A percentile compares a stretch with the other conserved stretches of the same genome.
phyloP scores from a whole-genome alignment of 257 asterid species.

The Solanum boliviense region DNA sequence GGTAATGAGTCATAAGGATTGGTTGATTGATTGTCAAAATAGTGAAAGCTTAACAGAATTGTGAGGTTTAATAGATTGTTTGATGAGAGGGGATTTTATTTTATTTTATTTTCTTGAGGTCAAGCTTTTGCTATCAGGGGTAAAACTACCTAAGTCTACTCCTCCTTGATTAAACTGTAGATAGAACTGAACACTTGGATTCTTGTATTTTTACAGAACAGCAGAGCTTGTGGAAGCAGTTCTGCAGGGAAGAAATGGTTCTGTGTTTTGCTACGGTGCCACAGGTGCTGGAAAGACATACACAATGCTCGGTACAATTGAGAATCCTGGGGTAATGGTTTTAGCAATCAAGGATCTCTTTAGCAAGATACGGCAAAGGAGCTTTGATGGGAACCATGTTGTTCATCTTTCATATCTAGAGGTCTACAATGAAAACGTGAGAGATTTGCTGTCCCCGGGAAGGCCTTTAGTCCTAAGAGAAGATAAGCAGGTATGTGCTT shows the following conservation, averaged over 20 bases:
- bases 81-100: neutral
- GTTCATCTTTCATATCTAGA: slow-evolving; percentile 61
- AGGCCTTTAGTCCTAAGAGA: slow-evolving; percentile 59
- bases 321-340: slow-evolving; percentile 62
- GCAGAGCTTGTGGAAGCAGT: slow-evolving; percentile 66
- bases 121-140: neutral
- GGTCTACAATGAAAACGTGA: slow-evolving; percentile 55
- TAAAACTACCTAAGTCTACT: neutral
- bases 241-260: slow-evolving; percentile 54
- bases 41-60: neutral
- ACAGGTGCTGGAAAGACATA: slow-evolving; percentile 66
- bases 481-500: slow-evolving; percentile 42
- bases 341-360: slow-evolving; percentile 61
- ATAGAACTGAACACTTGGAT: neutral
- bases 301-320: slow-evolving; percentile 56
- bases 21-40: neutral
- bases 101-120: neutral
- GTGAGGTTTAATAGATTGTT: neutral
- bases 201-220: slow-evolving; percentile 36
- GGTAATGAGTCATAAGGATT: neutral
- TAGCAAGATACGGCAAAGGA: slow-evolving; percentile 35
- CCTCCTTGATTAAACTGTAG: neutral
- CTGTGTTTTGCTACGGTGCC: slow-evolving; percentile 64
- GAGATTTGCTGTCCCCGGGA: slow-evolving; percentile 56
- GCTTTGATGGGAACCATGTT: slow-evolving; percentile 43